These are phyloP conservation scores for Cicer yamashitae DNA, from an alignment of 306 rosid species.

Conservation along the genomic window DNA sequence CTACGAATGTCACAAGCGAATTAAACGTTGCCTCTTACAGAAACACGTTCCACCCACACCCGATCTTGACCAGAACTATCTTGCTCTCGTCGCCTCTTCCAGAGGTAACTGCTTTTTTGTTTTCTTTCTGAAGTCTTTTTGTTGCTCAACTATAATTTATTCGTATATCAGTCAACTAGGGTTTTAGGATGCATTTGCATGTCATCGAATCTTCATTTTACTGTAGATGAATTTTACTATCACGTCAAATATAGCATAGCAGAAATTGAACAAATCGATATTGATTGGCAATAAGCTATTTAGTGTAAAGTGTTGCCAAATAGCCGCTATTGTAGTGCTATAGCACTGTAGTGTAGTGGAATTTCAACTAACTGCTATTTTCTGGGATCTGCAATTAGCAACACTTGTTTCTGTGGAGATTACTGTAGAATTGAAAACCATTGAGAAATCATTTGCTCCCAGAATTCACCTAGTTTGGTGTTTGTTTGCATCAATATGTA, in stretches of 20 bases:
- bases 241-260: too few species aligned
- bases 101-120: constrained; percentile 41
- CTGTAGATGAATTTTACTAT: neutral
- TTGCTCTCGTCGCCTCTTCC: constrained; percentile 59
- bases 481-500: constrained; percentile 23
- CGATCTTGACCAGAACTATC: constrained; percentile 55
- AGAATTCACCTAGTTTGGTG: constrained; percentile 11
- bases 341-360: too few species aligned
- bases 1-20: constrained; percentile 46
- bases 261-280: too few species aligned
- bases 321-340: too few species aligned
- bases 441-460: neutral
- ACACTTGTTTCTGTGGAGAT: neutral
- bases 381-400: too few species aligned
- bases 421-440: neutral
- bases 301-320: too few species aligned
- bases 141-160: constrained; percentile 19
- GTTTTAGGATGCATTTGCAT: constrained; percentile 8
- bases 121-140: neutral
- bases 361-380: too few species aligned
- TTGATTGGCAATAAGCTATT: too few species aligned
- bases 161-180: neutral
- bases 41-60: constrained; percentile 31
- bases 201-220: constrained; percentile 19
- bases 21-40: constrained; percentile 41